Evolutionary conservation across 2,329 filamentous ascomycete species (phyloP).

Genomic region (Scedosporium dehoogii): DNA sequence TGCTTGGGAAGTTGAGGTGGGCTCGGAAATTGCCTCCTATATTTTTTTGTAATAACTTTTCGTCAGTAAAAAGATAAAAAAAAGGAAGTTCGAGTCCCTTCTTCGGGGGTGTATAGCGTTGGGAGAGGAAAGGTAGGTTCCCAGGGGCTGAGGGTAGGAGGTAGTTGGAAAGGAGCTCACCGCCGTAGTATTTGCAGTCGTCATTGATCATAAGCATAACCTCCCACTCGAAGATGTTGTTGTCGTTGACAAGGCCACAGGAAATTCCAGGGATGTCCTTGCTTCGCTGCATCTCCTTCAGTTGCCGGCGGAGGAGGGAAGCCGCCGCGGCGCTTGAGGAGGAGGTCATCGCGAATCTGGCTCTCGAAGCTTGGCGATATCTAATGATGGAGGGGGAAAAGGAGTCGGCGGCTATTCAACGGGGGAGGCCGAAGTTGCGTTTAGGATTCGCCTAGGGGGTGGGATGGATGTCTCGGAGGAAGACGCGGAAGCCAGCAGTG

Average conservation of each 20-base stretch:
- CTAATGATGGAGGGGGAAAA: not conserved
- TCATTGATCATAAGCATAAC: constrained; percentile 98
- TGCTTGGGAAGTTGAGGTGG: constrained; percentile 67
- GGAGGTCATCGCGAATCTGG: constrained; percentile 24
- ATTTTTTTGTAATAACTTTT: not conserved
- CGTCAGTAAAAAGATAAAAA: not conserved
- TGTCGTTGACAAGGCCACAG: constrained; percentile 74
- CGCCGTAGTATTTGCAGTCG: constrained; percentile 87
- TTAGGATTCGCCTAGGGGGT: too few relatives aligned
- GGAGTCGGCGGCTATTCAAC: not conserved
- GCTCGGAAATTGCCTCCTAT: constrained; percentile 91
- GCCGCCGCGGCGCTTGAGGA: constrained; percentile 49
- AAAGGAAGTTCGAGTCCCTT: too few relatives aligned
- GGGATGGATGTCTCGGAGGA: too few relatives aligned
- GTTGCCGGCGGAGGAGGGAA: constrained; percentile 68
- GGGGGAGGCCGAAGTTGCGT: too few relatives aligned
- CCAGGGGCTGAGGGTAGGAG: not conserved
- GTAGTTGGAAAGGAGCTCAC: constrained; percentile 35
- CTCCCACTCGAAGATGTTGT: constrained; percentile 94
- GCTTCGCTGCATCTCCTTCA: constrained; percentile 87
- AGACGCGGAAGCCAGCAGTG: too few relatives aligned
- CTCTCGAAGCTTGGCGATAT: not conserved
- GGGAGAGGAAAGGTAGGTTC: not conserved
- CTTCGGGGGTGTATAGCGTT: not conserved
- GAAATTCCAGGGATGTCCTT: constrained; percentile 93